Evolutionary conservation across 352 stramenopile species (phyloP).

Genomic region (Phytophthora pini): DNA sequence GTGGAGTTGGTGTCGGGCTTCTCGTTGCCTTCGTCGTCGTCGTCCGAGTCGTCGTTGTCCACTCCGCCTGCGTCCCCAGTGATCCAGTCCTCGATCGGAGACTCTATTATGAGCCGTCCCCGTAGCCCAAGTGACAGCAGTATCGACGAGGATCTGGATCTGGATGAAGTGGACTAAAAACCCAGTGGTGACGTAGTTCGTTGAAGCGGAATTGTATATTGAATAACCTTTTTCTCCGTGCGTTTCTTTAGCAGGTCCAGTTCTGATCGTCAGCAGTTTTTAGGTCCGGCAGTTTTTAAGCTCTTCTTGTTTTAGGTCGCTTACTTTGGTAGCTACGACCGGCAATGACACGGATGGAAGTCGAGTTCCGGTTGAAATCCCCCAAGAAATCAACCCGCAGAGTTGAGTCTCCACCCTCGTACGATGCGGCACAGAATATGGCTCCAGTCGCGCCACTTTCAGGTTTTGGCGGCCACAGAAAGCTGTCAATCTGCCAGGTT

Average conservation of each 20-base stretch:
- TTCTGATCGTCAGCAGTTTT: neutral
- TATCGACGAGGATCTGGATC: constrained; percentile 69
- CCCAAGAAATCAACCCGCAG: constrained; percentile 12
- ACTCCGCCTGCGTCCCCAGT: constrained; percentile 19
- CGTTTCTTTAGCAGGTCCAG: neutral
- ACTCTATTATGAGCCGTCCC: constrained; percentile 10
- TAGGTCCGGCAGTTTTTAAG: constrained; percentile 18
- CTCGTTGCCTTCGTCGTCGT: constrained; percentile 41
- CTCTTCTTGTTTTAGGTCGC: constrained; percentile 18
- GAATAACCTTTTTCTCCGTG: constrained; percentile 27
- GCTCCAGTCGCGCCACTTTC: neutral
- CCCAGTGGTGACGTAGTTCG: constrained; percentile 6
- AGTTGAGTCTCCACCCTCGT: constrained; percentile 34
- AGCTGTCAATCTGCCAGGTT: constrained; percentile 1
- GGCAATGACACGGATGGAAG: constrained; percentile 31
- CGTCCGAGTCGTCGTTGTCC: constrained; percentile 27
- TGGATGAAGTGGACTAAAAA: constrained; percentile 75
- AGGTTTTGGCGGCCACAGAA: neutral
- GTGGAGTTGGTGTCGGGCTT: constrained; percentile 21
- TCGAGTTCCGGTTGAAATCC: constrained; percentile 38
- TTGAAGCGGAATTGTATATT: constrained; percentile 32
- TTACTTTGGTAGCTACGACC: too few species aligned
- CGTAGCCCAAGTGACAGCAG: constrained; percentile 44
- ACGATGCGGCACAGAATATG: constrained; percentile 48
- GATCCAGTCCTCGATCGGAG: constrained; percentile 17